Evolutionary conservation across 1,284 basidiomycete genomes (phyloP), one percentile per base, ranked within the genome.

Genomic region (Serendipita sp.): DNA sequence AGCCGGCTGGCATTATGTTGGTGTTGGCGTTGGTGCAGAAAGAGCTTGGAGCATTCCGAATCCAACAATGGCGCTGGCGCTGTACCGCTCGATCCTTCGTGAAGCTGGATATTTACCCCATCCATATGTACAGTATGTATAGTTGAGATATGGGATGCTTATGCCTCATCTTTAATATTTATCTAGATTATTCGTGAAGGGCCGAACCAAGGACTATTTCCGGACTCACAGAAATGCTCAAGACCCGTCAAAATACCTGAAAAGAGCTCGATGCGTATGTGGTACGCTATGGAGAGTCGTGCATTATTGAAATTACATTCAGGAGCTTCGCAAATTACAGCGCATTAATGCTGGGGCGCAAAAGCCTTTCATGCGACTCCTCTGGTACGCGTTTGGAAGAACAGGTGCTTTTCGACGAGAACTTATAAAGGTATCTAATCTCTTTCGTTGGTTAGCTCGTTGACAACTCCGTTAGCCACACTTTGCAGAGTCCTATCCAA

Each of bases 321-420:
- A 91, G 88, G 80, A 80, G 53, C 69, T 86, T 62, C 73, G 73
- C 50, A 80, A 74, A 60, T 71, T 92, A 3, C 72, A 78, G 68
- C 74, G 72, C 43, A 87, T 87, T 6, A 87, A 83, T 67, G 68
- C 70, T 6, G 82, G 84, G 5, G 72, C 79, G 60, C 65, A 69
- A 45, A 71, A 75, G 62, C 79, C 82, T n/a, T 83, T 88, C 66
- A 73, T 74, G 6, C 76, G 80, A 63, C 71, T 88, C n/a, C 74
- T 91, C 22, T 79, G 84, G 67, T 69, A 82, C n/a, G 88, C 88
- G n/a, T 91, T 89, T 71, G 90, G 87, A 17, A 77, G 86, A 63
- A 80, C 79, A 65, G 90, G 89, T 12, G 85, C 80, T 69, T 71
- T 90, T 22, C 79, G 77, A 67, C 78, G 81, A 74, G 84, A 88